Conservation (phyloP, 2,329 filamentous ascomycete genomes). For the Colletotrichum endophyticum region DNA sequence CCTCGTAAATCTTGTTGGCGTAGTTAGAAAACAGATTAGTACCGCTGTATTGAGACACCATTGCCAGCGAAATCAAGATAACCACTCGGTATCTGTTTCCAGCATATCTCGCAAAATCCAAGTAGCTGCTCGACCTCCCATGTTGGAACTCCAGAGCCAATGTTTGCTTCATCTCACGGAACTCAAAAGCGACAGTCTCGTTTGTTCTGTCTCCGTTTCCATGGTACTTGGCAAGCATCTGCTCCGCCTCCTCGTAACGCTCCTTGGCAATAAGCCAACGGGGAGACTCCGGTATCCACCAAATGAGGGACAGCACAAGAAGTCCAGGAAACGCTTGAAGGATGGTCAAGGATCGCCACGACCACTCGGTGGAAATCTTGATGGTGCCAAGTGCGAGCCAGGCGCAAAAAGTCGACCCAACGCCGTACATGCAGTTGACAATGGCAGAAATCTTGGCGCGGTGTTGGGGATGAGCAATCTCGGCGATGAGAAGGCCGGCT, state of each 20-base stretch:
- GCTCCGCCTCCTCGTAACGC: conserved; percentile 32
- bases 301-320: not conserved
- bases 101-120: not conserved
- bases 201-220: conserved; percentile 51
- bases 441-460: not conserved
- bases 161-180: not conserved
- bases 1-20: not conserved
- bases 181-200: not conserved
- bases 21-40: not conserved
- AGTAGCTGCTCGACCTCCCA: not conserved
- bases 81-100: not conserved
- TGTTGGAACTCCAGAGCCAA: not conserved
- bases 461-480: not conserved
- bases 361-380: not conserved
- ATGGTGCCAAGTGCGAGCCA: not conserved
- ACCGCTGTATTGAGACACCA: not conserved
- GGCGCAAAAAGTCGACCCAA: not conserved
- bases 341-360: not conserved
- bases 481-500: not conserved
- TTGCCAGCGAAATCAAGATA: not conserved
- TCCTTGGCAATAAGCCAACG: conserved; percentile 35
- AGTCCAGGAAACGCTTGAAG: not conserved
- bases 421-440: not conserved
- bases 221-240: conserved; percentile 42
- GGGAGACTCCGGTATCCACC: conserved; percentile 31